Evolutionary conservation across 1,139 yeast species (phyloP).

Genomic region (Kurtzmaniella quercitrusa): DNA sequence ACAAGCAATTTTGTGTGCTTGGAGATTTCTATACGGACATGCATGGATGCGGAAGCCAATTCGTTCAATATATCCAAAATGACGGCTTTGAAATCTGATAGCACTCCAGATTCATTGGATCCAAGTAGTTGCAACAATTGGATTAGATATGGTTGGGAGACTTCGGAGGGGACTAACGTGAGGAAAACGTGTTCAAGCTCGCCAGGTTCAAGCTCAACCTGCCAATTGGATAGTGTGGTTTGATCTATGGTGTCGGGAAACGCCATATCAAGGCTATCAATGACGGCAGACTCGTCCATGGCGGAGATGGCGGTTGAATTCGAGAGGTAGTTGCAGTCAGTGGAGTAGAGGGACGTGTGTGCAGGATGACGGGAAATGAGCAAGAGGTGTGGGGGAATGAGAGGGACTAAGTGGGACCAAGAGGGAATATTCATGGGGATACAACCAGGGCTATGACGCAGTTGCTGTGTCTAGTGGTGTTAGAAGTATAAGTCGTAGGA

Average conservation of each 20-base stretch:
- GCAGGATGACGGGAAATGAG: too few species aligned
- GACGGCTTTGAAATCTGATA: constrained; percentile 28
- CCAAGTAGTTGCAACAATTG: constrained; percentile 8
- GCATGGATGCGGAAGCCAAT: background rate
- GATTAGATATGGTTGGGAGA: background rate
- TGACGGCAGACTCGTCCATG: background rate
- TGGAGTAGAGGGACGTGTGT: background rate
- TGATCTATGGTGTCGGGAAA: constrained; percentile 19
- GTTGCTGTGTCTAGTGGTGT: too few species aligned
- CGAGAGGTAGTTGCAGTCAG: background rate
- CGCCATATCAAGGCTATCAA: background rate
- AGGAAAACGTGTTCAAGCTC: constrained; percentile 15
- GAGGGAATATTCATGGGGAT: too few species aligned
- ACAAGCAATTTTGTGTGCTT: background rate
- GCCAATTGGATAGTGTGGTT: constrained; percentile 32
- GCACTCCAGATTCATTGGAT: constrained; percentile 20
- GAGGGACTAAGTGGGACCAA: too few species aligned
- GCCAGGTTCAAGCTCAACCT: constrained; percentile 27
- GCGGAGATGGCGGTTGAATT: background rate
- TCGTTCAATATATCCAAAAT: constrained; percentile 24
- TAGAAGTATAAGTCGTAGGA: too few species aligned
- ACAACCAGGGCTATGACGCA: too few species aligned
- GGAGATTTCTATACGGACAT: background rate
- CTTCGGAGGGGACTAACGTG: constrained; percentile 10
- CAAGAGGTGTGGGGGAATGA: background rate